Evolutionary conservation across 306 rosid genomes (phyloP), one percentile per base, ranked within the genome.

Genomic region (Vigna mungo): DNA sequence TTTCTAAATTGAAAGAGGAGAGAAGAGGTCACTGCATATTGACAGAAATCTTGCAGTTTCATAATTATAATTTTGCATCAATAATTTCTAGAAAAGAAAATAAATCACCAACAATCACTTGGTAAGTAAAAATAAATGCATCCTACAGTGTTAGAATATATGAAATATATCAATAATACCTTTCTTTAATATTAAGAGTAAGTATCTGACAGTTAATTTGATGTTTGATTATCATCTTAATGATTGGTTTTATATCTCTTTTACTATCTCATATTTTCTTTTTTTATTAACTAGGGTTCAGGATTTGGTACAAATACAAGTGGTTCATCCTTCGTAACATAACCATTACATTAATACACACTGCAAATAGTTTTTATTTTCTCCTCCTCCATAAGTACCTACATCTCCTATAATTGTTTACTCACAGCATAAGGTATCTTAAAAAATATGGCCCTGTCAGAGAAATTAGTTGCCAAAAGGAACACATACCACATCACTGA

Each of bases 401-500:
- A 12, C 36, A 20, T 66, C 53, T 17, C 53, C 36, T 16, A 20
- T 20, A 41, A 66, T 66, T 20, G 46, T 43, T 51, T 41, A 66
- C 65, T 30, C 4, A 47, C n/a, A 32, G 25, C 46, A 11, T 32
- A 41, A 62, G 27, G 47, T 70, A 76, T 78, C 81, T 41, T 25
- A 16, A 55, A 79, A 60, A 68, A 56, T 36, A 52, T 51, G 47
- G 51, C 56, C 78, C 44, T 21, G 34, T 48, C 9, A 73, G 72
- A 7, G 59, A 61, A 18, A 20, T 65, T 39, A 20, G 10, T 39
- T 17, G 27, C 46, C 47, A 37, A 37, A 37, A 41, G 74, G 43
- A 74, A 41, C 92, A 55, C 92, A 61, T 81, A 92, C 94, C 90
- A 82, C 43, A 39, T 85, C 88, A 63, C 75, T 74, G 68, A 85